phyloP scores from a whole-genome alignment of 768 basidiomycete species.

The Strobilomyces echinocephalus region DNA sequence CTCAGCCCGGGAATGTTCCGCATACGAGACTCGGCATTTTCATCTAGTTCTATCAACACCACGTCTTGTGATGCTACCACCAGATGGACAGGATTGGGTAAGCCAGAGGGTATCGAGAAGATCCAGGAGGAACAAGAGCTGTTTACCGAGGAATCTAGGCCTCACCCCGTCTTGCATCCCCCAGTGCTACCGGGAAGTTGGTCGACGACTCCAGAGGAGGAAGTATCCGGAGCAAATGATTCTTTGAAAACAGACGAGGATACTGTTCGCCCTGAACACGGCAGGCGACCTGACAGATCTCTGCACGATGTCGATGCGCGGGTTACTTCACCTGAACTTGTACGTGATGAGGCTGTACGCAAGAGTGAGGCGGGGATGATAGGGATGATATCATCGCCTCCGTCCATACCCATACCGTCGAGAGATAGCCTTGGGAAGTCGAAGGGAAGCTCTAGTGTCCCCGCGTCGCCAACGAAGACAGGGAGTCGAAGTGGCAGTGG shows the following conservation, averaged over 20 bases:
- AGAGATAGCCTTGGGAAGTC: constrained; percentile 22
- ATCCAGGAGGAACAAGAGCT: constrained; percentile 33
- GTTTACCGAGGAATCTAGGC: constrained; percentile 22
- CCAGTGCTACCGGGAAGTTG: constrained; percentile 52
- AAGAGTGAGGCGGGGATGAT: constrained; percentile 65
- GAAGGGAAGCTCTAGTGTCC: constrained; percentile 22
- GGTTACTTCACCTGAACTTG: constrained; percentile 51
- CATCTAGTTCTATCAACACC: constrained; percentile 40
- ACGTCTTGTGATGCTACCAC: constrained; percentile 52
- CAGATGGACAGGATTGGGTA: constrained; percentile 53
- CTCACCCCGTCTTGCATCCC: constrained; percentile 24
- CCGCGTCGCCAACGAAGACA: constrained; percentile 32
- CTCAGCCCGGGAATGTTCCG: constrained; percentile 54
- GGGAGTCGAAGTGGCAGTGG: constrained; percentile 36
- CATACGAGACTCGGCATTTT: constrained; percentile 59
- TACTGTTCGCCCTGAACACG: constrained; percentile 25
- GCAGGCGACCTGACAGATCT: constrained; percentile 29
- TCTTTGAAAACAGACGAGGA: constrained; percentile 25
- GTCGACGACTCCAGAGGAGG: constrained; percentile 51
- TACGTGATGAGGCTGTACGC: constrained; percentile 39
- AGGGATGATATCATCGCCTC: constrained; percentile 39
- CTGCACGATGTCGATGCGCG: constrained; percentile 49
- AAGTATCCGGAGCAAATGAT: constrained; percentile 33
- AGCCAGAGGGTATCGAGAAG: constrained; percentile 36
- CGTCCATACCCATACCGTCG: constrained; percentile 26